These are phyloP conservation scores for Claviceps digitariae DNA, from an alignment of 2,329 filamentous ascomycete species.

Conservation along the genomic window DNA sequence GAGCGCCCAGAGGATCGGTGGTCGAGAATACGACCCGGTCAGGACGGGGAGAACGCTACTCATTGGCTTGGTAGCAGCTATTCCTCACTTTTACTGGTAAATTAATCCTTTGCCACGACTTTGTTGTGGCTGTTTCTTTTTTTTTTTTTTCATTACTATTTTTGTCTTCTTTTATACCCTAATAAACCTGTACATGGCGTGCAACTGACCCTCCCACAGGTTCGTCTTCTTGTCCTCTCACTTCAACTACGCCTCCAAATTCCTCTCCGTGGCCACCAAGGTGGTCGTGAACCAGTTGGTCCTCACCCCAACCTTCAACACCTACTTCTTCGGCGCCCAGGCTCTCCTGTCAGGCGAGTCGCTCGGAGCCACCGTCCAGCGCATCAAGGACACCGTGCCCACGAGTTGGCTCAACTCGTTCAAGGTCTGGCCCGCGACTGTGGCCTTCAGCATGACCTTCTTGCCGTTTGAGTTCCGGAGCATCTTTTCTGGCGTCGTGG, in stretches of 20 bases:
- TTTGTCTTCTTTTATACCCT: no score
- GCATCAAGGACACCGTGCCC: constrained; percentile 64
- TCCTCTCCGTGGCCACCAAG: constrained; percentile 58
- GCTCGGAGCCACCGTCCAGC: constrained; percentile 49
- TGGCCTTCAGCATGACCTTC: constrained; percentile 77
- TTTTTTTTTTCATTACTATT: no score
- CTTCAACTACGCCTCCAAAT: constrained; percentile 72
- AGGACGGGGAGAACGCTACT: constrained; percentile 58
- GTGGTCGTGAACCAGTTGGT: constrained; percentile 65
- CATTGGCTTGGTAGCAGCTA: constrained; percentile 59
- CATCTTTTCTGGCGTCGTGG: constrained; percentile 65
- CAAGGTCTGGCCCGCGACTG: constrained; percentile 82
- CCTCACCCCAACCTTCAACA: constrained; percentile 68
- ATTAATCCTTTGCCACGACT: not conserved
- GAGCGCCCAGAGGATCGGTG: constrained; percentile 57
- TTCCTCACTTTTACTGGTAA: constrained; percentile 76
- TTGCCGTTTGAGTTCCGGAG: constrained; percentile 66
- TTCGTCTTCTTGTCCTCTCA: constrained; percentile 65
- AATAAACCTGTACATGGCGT: not conserved
- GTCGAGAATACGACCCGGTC: constrained; percentile 50
- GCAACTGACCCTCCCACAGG: constrained; percentile 30
- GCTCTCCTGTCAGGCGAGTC: constrained; percentile 59
- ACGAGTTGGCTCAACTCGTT: constrained; percentile 50
- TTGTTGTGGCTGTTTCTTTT: no score
- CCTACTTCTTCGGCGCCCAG: constrained; percentile 34